A percentile compares a stretch with the other conserved stretches of the same genome.
Conservation (phyloP, 2,329 filamentous ascomycete genomes). For the Mycosphaerella sp. region DNA sequence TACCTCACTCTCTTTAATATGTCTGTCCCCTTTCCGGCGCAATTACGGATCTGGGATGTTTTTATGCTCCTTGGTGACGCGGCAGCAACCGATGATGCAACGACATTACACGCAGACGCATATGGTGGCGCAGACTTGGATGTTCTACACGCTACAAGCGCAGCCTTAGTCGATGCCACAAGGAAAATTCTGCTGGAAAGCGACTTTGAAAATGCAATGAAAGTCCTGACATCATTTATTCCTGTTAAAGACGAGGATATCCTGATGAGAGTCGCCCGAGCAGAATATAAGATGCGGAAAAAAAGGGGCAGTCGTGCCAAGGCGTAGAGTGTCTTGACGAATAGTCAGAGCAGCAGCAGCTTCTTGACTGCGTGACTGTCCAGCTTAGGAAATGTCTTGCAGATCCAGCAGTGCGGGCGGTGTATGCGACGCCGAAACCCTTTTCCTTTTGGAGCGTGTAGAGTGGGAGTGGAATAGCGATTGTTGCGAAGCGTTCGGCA, state of each 20-base stretch:
- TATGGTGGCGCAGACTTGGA: slow-evolving; percentile 64
- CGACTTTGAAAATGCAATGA: slow-evolving; percentile 98
- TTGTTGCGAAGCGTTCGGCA: background rate
- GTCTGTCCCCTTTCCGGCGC: slow-evolving; percentile 86
- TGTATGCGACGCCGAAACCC: background rate
- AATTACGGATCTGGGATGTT: slow-evolving; percentile 94
- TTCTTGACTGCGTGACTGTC: background rate
- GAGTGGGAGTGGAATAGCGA: background rate
- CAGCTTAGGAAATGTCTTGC: background rate
- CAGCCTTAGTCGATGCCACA: slow-evolving; percentile 84
- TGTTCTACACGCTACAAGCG: slow-evolving; percentile 80
- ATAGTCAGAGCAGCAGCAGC: slow-evolving; percentile 1
- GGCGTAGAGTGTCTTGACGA: slow-evolving; percentile 7
- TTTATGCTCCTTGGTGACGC: slow-evolving; percentile 88
- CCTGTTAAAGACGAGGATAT: slow-evolving; percentile 91
- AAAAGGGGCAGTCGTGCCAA: slow-evolving; percentile 34
- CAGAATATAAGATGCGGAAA: slow-evolving; percentile 73
- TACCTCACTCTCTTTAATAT: slow-evolving; percentile 98
- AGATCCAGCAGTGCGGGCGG: background rate
- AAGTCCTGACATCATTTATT: slow-evolving; percentile 87
- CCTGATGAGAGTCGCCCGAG: slow-evolving; percentile 80
- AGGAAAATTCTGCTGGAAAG: slow-evolving; percentile 82
- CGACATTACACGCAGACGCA: background rate
- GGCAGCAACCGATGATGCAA: background rate
- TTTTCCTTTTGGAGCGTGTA: background rate